A percentile compares a stretch with the other conserved stretches of the same genome.
Evolutionary conservation across 1,139 yeast genomes (phyloP).

Genomic region (Zygosaccharomyces sapae): DNA sequence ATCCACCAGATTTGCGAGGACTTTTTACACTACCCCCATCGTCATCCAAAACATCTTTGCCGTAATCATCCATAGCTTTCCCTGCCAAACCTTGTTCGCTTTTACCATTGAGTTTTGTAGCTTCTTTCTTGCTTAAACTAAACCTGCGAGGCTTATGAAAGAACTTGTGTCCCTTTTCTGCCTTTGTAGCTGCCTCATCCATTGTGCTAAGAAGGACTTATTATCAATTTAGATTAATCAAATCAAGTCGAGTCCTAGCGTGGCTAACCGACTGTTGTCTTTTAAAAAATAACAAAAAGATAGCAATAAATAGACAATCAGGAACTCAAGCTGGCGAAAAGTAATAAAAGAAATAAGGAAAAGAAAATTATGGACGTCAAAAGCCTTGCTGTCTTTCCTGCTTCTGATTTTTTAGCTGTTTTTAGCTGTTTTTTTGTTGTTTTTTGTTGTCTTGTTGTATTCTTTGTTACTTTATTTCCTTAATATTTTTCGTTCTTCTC

Average conservation of each 20-base stretch:
- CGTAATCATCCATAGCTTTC: slow-evolving; percentile 13
- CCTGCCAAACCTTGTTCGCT: slow-evolving; percentile 11
- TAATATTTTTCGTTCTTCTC: no score
- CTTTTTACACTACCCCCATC: neutral
- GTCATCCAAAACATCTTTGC: slow-evolving; percentile 10
- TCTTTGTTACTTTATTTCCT: neutral
- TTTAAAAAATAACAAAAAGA: neutral
- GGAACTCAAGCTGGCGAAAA: neutral
- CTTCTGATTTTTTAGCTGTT: no score
- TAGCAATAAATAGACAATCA: neutral
- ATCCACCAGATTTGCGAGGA: slow-evolving; percentile 5
- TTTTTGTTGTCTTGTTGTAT: neutral
- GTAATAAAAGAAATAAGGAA: neutral
- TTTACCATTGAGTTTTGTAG: slow-evolving; percentile 5
- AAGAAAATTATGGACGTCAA: no score
- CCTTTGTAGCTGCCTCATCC: slow-evolving; percentile 3
- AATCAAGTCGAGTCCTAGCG: neutral
- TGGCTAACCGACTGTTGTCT: neutral
- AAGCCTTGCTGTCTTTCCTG: neutral
- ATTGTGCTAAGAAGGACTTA: neutral
- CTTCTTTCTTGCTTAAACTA: slow-evolving; percentile 1
- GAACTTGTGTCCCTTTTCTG: slow-evolving; percentile 2
- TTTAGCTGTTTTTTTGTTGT: no score
- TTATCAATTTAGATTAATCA: neutral
- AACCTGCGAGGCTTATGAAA: neutral